Conservation (phyloP, 164 flowering plant genomes). For the Platanus orientalis region DNA sequence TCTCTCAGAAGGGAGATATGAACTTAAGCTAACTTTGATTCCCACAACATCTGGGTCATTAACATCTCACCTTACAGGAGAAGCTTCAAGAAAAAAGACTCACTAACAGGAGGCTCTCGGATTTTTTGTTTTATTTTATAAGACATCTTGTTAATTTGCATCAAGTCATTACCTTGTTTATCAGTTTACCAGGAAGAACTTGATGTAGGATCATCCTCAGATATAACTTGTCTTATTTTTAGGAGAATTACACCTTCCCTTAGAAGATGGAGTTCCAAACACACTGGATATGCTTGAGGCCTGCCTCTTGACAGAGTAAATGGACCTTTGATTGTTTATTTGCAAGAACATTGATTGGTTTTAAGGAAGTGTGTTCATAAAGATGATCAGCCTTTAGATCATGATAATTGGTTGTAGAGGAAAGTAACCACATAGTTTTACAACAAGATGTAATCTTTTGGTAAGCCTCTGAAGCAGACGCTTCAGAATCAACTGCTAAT, state of each 20-base stretch:
- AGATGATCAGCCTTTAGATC: slow-evolving; percentile 37
- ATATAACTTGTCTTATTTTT: slow-evolving; percentile 31
- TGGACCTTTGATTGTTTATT: slow-evolving; percentile 34
- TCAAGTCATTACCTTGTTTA: slow-evolving; percentile 21
- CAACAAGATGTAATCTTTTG: slow-evolving; percentile 35
- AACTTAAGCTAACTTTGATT: no score
- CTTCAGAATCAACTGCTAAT: slow-evolving; percentile 15
- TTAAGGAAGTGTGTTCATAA: slow-evolving; percentile 33
- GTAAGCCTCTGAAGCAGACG: slow-evolving; percentile 30
- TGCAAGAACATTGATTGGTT: slow-evolving; percentile 22
- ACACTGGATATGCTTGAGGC: slow-evolving; percentile 15
- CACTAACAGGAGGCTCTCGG: slow-evolving; percentile 29
- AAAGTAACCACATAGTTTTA: slow-evolving; percentile 22
- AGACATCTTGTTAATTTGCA: slow-evolving; percentile 29
- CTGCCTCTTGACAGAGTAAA: slow-evolving; percentile 28
- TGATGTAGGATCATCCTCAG: slow-evolving; percentile 48
- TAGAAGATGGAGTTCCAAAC: slow-evolving; percentile 28
- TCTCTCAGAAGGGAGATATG: no score
- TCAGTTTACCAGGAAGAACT: no score
- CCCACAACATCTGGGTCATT: no score
- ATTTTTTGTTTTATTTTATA: no score
- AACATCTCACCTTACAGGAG: no score
- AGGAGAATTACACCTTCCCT: slow-evolving; percentile 22
- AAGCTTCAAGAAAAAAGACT: no score
- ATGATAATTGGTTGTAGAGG: slow-evolving; percentile 24